Base-by-base conservation (phyloP, 768 basidiomycete species). In the Cystobasidium ongulense region DNA sequence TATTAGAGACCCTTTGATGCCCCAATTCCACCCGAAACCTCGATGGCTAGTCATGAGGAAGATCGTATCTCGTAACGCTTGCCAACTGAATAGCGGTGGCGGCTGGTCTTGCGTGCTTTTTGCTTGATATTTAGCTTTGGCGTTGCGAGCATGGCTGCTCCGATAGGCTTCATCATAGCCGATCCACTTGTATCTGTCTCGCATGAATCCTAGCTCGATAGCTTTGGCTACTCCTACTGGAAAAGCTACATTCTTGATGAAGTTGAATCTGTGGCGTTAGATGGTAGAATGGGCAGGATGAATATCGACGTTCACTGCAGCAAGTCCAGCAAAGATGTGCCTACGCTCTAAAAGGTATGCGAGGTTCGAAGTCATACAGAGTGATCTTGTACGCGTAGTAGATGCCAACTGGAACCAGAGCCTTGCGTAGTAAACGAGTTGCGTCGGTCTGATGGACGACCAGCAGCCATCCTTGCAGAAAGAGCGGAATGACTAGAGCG, bases 1-100 rank as follows among this genome's bases (percentile, higher is more conserved):
- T n/a, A 71, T 71, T 11, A 71, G 43, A 10, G 7, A 5, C 10
- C 68, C 68, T 29, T 71, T 71, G 68, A 71, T 71, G 5, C 68
- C 68, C 68, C 68, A 71, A 43, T 41, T 71, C 68, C 68, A 71
- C 53, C 68, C 68, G 17, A 59, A 35, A 21, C 68, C 68, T 52
- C 68, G 13, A 59, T 71, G 68, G 27, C 68, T 71, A 27, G 7
- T 8, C 43, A 67, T 27, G n/a, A 64, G 46, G 46, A 17, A 50
- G 46, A 71, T 8, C 25, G 36, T 52, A 36, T 54, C 35, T 18
- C 23, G 13, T 15, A 71, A 3, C 7, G 68, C 38, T 29, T 36
- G 23, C 7, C 8, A 5, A 27, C 68, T 71, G 52, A 71, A 59
- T 29, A 21, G 33, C 18, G 59, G 59, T 17, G 59, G 31, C 36